phyloP scores from a whole-genome alignment of 164 flowering plant species.

The Stephania yunnanensis region DNA sequence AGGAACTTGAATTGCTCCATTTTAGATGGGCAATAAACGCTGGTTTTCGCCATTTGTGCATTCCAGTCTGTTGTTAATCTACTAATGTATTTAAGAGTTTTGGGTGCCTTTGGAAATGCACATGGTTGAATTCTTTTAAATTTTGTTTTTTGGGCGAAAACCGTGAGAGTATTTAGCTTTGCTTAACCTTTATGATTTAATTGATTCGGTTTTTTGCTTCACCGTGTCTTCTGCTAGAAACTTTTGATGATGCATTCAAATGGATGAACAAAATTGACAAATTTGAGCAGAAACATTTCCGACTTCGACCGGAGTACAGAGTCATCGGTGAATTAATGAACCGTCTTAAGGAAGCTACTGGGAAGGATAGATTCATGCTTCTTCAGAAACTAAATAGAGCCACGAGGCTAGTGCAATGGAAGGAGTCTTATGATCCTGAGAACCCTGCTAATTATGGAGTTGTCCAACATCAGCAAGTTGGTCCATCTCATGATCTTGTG shows the following conservation, averaged over 20 bases:
- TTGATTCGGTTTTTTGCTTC: neutral
- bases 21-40: neutral
- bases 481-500: conserved; percentile 25
- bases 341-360: conserved; percentile 44
- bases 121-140: neutral
- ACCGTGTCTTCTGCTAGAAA: conserved; percentile 36
- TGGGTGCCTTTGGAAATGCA: neutral
- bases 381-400: conserved; percentile 80
- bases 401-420: conserved; percentile 68
- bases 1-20: neutral
- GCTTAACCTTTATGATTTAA: neutral
- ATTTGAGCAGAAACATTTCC: conserved; percentile 70
- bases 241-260: conserved; percentile 52
- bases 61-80: neutral
- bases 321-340: conserved; percentile 90
- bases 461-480: conserved; percentile 42
- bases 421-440: conserved; percentile 79
- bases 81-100: neutral
- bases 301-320: conserved; percentile 34
- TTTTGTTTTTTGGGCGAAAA: neutral
- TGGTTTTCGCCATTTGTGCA: neutral
- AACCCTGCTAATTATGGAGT: conserved; percentile 78
- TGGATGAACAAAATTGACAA: conserved; percentile 57
- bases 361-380: conserved; percentile 57
- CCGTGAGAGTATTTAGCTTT: neutral